Base-by-base conservation (phyloP, 2,329 filamentous ascomycete genomes). In the Hypomyces rosellus region DNA sequence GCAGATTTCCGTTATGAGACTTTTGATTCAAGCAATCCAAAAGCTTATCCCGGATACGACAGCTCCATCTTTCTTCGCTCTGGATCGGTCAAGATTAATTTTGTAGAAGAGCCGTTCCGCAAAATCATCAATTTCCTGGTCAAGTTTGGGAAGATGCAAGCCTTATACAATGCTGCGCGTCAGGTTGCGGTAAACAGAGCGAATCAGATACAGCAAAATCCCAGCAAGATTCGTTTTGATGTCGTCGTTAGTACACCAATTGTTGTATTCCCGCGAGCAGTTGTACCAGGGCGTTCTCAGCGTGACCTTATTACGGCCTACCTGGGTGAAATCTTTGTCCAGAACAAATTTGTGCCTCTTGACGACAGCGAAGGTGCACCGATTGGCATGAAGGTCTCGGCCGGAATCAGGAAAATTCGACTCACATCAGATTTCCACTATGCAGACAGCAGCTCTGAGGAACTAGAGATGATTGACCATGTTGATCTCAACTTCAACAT, bases 101-200 rank as follows among this genome's bases (percentile, higher is more conserved):
- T 99, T 65, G 73, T 97, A 4, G 92, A 96, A 54, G 95, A 99
- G 66, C 93, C 93, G 0, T 96, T 97, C 74, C 84, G 93, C 47
- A 97, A 97, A 70, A 97, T 99, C 56, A 89, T 99, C 68, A 89
- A 95, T 58, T 99, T 99, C 68, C 76, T 95, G 40, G 90, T 99
- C 66, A 99, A 99, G 62, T 99, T 99, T 66, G 93, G 95, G 54
- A 96, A 95, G 70, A 99, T 99, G 93, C 93, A 99, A 69, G 92
- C 93, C 18, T 87, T 99, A 48, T 99, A 96, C 74, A 99, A 99
- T 63, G 92, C 93, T 39, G 93, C 95, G 12, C 83, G 95, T 34
- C 89, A 96, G 68, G 95, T 92, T 37, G 93, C 95, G 3, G 89
- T 93, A 37, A 92, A 88, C 54, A 91, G 96, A 66, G 95, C 93